These are phyloP conservation scores for Rhodamnia argentea DNA, from an alignment of 345 rosid species.

Conservation along the genomic window DNA sequence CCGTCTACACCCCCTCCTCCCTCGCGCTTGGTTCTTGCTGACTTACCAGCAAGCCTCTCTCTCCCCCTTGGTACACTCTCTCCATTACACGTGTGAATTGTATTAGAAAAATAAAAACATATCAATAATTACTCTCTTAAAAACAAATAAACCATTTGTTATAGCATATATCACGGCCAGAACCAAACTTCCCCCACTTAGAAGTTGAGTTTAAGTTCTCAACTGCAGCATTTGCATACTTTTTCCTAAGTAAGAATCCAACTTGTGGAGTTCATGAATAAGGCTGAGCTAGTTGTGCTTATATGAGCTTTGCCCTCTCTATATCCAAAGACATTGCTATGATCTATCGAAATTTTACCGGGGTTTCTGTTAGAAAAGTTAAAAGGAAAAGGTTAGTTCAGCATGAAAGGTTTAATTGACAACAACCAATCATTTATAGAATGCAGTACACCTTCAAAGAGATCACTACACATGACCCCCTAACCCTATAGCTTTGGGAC, in stretches of 20 bases:
- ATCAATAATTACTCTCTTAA: too few species aligned
- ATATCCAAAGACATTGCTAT: neutral
- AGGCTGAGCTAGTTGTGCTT: neutral
- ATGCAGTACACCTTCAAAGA: neutral
- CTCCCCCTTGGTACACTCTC: too few species aligned
- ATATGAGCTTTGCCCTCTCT: neutral
- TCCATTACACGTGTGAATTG: too few species aligned
- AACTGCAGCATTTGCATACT: neutral
- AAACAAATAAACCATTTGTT: neutral
- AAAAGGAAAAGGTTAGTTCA: rapidly evolving
- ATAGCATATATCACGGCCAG: neutral
- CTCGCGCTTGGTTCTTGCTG: too few species aligned
- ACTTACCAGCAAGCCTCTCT: too few species aligned
- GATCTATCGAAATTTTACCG: neutral
- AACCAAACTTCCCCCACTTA: too few species aligned
- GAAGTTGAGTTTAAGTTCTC: neutral
- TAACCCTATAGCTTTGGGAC: neutral
- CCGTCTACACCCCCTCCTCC: too few species aligned
- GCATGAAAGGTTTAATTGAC: too few species aligned
- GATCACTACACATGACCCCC: neutral
- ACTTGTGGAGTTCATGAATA: neutral
- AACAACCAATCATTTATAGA: neutral
- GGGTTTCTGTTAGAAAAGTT: neutral
- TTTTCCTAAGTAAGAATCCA: neutral
- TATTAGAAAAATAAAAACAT: too few species aligned